Evolutionary conservation across 2,329 filamentous ascomycete genomes (phyloP).

Genomic region (Graphiopsis chlorocephala): DNA sequence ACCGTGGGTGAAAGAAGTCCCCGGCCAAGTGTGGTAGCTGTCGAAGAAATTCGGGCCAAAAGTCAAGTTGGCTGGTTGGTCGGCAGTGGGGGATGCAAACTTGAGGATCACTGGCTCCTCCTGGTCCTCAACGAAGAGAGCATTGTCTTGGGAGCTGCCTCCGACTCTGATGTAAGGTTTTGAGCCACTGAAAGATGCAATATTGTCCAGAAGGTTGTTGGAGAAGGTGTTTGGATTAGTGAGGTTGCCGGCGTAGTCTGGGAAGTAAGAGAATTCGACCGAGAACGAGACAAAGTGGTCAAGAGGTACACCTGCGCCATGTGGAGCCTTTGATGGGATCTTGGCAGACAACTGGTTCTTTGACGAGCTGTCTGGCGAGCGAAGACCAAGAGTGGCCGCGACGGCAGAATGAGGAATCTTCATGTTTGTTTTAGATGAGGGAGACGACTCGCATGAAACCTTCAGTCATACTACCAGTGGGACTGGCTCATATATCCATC

Average conservation of each 20-base stretch:
- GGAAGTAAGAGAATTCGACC: conserved; percentile 53
- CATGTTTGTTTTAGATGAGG: not conserved
- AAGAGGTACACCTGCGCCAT: conserved; percentile 32
- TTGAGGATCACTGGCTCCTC: conserved; percentile 53
- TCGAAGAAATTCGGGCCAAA: conserved; percentile 64
- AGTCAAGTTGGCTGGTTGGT: conserved; percentile 60
- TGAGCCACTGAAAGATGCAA: conserved; percentile 53
- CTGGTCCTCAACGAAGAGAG: conserved; percentile 57
- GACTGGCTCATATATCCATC: not conserved
- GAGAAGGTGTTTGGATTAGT: conserved; percentile 59
- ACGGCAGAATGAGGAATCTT: not conserved
- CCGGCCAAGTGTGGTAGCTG: conserved; percentile 57
- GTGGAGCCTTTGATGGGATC: conserved; percentile 13
- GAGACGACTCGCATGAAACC: not conserved
- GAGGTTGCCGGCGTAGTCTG: conserved; percentile 54
- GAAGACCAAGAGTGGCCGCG: not conserved
- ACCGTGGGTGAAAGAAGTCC: conserved; percentile 58
- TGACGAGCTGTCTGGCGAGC: not conserved
- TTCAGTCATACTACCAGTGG: not conserved
- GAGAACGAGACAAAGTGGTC: conserved; percentile 53
- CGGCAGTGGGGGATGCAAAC: conserved; percentile 49
- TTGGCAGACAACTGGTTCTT: not conserved
- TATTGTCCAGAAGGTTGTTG: conserved; percentile 57
- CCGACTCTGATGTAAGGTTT: conserved; percentile 63
- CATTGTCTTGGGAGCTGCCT: conserved; percentile 66